Base-by-base conservation (phyloP, 768 basidiomycete genomes). In the Flagelloscypha sp. region DNA sequence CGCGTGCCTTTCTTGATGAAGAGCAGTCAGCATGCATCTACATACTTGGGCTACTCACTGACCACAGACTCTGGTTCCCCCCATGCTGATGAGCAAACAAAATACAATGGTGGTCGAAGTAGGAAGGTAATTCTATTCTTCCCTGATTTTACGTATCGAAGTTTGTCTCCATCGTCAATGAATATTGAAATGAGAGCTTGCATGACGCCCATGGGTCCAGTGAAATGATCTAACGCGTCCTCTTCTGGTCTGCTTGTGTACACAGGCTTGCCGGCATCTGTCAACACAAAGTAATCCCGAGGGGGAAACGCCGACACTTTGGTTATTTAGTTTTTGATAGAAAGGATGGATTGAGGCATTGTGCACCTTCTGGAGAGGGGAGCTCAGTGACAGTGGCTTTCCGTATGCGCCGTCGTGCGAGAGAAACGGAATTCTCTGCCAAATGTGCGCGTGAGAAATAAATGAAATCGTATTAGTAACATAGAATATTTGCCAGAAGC, bases 201-300 rank as follows among this genome's bases (percentile, higher is more conserved):
- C 60, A 93, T 89, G 30, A 98, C 76, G 21, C 89, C 95, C 49
- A 94, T 83, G 12, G 78, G 76, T 6, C 84, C 81, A 8, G 88
- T 79, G 35, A 81, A 67, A 40, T 73, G 70, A 38, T 85, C 81
- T 12, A 67, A 59, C 33, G 79, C 74, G 36, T 72, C 72, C 29
- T 63, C 65, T 29, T 65, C 66, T 30, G 76, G 64, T 27, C 67
- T 70, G 49, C 74, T 78, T 27, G 78, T 69, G 51, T 86, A 99
- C 8, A 99, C 92, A n/a, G 93, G 93, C 57, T 99, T 98, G 19
- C 95, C 95, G 20, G 95, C 95, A 43, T 93, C 79, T 0, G 93
- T 97, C 13, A 98, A 69, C 11, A 97, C 74, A 51, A 86, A 95
- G 56, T 97, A 99, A 52, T 88, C 76, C 35, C 92, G 70, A 16